Conservation (phyloP, 176 grass and related monocot genomes). For the Chloris gayana region DNA sequence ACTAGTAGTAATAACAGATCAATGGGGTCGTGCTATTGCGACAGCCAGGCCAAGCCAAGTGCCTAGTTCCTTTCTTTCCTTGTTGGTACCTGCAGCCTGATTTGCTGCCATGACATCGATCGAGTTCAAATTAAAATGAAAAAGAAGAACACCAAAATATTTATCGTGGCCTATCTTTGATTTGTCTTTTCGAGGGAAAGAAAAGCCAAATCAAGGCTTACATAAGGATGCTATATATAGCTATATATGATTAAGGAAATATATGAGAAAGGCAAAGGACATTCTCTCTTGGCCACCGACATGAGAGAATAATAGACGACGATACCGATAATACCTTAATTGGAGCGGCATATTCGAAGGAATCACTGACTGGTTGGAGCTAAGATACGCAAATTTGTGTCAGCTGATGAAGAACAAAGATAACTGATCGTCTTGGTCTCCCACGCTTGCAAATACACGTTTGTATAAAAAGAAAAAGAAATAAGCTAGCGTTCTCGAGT, state of each 20-base stretch:
- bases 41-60: background rate
- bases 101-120: background rate
- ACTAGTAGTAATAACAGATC: background rate
- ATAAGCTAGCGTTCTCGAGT: too few species aligned
- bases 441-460: too few species aligned
- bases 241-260: background rate
- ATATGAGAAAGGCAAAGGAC: background rate
- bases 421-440: too few species aligned
- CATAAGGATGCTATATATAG: background rate
- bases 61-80: background rate
- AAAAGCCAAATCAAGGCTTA: background rate
- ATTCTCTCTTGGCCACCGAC: background rate
- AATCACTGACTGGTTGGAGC: background rate
- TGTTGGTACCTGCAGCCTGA: background rate
- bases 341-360: background rate
- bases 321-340: too few species aligned
- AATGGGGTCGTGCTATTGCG: background rate
- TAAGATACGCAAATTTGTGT: too few species aligned
- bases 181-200: background rate
- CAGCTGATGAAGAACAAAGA: too few species aligned
- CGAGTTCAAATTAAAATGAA: background rate
- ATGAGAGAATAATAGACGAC: too few species aligned
- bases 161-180: background rate
- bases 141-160: background rate
- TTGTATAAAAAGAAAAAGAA: too few species aligned